These are phyloP conservation scores for Saraca asoca DNA, from an alignment of 331 rosid genomes.

Conservation along the genomic window DNA sequence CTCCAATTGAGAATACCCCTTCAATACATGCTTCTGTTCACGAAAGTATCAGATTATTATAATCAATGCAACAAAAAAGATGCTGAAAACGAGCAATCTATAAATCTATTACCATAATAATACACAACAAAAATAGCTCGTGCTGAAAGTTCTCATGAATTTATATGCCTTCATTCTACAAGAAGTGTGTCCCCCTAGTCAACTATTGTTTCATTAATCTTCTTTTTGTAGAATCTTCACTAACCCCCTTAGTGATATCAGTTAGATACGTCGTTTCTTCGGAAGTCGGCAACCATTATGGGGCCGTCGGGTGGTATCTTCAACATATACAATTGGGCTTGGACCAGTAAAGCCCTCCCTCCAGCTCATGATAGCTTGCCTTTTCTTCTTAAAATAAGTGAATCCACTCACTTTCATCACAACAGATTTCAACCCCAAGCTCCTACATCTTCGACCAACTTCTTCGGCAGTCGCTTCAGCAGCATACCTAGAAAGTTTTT, in stretches of 20 bases:
- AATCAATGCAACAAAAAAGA: slow-evolving; percentile 18
- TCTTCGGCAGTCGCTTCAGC: slow-evolving; percentile 79
- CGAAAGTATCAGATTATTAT: slow-evolving; percentile 25
- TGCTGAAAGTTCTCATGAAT: slow-evolving; percentile 17
- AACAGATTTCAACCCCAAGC: slow-evolving; percentile 68
- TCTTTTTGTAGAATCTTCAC: background rate
- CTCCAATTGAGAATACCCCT: slow-evolving; percentile 10
- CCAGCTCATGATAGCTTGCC: slow-evolving; percentile 74
- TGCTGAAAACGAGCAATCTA: background rate
- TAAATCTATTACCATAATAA: slow-evolving; percentile 24
- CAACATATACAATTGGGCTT: slow-evolving; percentile 62
- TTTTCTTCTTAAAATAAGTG: slow-evolving; percentile 71
- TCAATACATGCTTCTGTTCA: slow-evolving; percentile 15
- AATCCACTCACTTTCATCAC: slow-evolving; percentile 80
- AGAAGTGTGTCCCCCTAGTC: slow-evolving; percentile 14
- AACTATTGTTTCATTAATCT: background rate
- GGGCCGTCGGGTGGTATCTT: slow-evolving; percentile 71
- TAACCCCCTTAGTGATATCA: background rate
- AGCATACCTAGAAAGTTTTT: slow-evolving; percentile 64
- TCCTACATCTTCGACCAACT: slow-evolving; percentile 69
- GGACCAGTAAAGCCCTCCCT: slow-evolving; percentile 64
- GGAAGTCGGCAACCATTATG: slow-evolving; percentile 86
- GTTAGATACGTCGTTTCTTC: slow-evolving; percentile 61
- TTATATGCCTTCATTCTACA: background rate
- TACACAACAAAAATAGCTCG: slow-evolving; percentile 10